Evolutionary conservation across 75 land plant species (phyloP), one percentile per base, ranked within the genome.

Genomic region (Picea glauca): DNA sequence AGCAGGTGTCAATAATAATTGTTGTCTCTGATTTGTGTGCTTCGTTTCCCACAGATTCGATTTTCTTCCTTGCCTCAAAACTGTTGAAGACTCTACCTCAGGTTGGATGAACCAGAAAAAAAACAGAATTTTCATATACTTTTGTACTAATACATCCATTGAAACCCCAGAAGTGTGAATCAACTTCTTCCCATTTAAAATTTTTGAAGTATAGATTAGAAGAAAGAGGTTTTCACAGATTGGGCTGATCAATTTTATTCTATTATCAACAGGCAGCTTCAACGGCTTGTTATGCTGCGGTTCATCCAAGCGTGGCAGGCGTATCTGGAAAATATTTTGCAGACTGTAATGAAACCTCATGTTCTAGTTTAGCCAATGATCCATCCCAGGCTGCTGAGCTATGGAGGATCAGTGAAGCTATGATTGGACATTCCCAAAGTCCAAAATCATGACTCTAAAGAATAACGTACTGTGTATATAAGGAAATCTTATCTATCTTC

Each of bases 261-360:
- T 15, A 5, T 62, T 23, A 20, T 5, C 23, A 62, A 20, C 81
- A 95, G 98, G 98, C 92, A 15, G 95, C 98, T 26, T 95, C 98
- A 58, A 95, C 93, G 32, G 84, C 90, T 4, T 90, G 92, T 74
- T 95, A 93, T 75, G 95, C 91, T 1, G 98, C 95, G 13, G 85
- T 90, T 6, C 86, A 91, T 77, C 92, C 90, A 8, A 81, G 84
- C 35, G 72, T 93, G 38, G 72, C n/a, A 13, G 88, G 87, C 20
- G 85, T 88, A 1, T 70, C 89, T 3, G 98, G 98, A 40, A 91
- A 91, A 77, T 95, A 95, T 76, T 95, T 91, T 79, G 78, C 79
- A 17, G 93, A 95, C 77, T 95, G 93, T 83, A 88, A 89, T 75
- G 92, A 93, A 72, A 86, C 90, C 9, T 66, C 81, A 64, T 77